These are phyloP conservation scores for Candida sanyaensis DNA, from an alignment of 1,139 yeast species.

Conservation along the genomic window DNA sequence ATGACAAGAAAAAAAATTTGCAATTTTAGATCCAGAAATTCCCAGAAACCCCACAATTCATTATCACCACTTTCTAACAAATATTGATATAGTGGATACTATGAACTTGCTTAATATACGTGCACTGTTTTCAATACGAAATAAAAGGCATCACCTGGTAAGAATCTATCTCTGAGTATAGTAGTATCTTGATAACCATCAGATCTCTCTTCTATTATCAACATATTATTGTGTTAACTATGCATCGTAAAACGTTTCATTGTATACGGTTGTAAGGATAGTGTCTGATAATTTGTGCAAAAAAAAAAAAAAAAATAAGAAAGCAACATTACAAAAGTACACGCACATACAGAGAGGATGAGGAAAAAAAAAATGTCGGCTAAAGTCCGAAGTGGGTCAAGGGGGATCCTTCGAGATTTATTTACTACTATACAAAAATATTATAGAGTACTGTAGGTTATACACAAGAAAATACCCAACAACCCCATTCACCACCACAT, in stretches of 20 bases:
- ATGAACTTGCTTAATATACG: too few relatives aligned
- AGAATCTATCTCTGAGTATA: too few relatives aligned
- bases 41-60: not conserved
- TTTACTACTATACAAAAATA: not conserved
- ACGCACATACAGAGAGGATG: not conserved
- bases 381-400: constrained; percentile 1
- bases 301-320: not conserved
- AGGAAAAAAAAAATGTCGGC: not conserved
- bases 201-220: too few relatives aligned
- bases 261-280: not conserved
- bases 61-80: not conserved
- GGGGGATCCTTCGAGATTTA: not conserved
- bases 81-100: too few relatives aligned
- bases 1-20: not conserved
- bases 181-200: too few relatives aligned
- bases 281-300: not conserved
- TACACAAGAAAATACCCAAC: not conserved
- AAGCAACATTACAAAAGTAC: not conserved
- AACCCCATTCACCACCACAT: not conserved
- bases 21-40: too few relatives aligned
- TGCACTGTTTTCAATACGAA: too few relatives aligned
- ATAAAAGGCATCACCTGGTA: too few relatives aligned
- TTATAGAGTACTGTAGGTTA: too few relatives aligned
- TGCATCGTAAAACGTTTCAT: too few relatives aligned
- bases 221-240: too few relatives aligned